phyloP scores from a whole-genome alignment of 83 land plant genomes.

The Picea abies region DNA sequence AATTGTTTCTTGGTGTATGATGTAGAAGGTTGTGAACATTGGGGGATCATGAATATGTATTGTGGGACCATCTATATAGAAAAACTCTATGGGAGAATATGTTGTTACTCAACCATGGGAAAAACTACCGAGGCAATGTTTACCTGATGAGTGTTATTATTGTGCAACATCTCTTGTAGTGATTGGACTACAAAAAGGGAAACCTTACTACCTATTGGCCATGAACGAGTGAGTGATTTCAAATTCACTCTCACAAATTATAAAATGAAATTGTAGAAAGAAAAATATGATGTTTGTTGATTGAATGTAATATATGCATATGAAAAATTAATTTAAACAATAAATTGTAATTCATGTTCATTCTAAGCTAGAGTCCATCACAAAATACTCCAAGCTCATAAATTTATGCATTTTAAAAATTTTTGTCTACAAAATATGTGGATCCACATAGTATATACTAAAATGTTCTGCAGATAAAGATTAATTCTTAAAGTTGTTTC shows the following conservation, averaged over 20 bases:
- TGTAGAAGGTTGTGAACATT: too few species aligned
- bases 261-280: neutral
- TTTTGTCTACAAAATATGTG: neutral
- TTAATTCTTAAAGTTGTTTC: too few species aligned
- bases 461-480: too few species aligned
- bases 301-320: neutral
- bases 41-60: too few species aligned
- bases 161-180: neutral
- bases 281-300: neutral
- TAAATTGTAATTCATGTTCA: too few species aligned
- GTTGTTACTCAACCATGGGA: neutral
- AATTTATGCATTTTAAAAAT: neutral
- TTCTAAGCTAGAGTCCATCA: too few species aligned
- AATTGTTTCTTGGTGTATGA: too few species aligned
- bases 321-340: neutral
- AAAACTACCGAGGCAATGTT: neutral
- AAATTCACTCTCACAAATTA: neutral
- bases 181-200: neutral
- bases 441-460: too few species aligned
- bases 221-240: neutral
- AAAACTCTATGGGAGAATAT: neutral
- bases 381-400: neutral
- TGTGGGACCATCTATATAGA: neutral
- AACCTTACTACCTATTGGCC: neutral
- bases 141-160: neutral